A percentile compares a stretch with the other conserved stretches of the same genome.
Evolutionary conservation across 2,329 filamentous ascomycete genomes (phyloP).

Genomic region (Coniochaeta prunicola): DNA sequence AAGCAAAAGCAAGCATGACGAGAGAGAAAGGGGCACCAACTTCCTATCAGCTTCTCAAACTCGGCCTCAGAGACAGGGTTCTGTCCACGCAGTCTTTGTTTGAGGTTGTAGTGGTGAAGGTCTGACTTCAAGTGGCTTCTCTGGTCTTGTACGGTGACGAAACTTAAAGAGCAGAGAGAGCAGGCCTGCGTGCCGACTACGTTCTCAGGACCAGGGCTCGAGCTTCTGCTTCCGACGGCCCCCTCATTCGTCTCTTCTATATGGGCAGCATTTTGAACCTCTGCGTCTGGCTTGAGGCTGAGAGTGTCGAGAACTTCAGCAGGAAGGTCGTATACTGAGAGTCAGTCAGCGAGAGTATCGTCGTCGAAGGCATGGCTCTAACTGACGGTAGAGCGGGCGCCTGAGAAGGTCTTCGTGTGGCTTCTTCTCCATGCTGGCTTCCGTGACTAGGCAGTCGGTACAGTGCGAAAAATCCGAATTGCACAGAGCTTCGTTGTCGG

Average conservation of each 20-base stretch:
- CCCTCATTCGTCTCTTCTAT: conserved; percentile 9
- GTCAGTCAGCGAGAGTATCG: neutral
- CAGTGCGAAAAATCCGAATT: neutral
- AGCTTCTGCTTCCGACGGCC: conserved; percentile 10
- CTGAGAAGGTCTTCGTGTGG: conserved; percentile 35
- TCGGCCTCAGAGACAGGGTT: conserved; percentile 69
- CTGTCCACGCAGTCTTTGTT: conserved; percentile 74
- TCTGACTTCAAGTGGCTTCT: conserved; percentile 83
- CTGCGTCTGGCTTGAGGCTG: conserved; percentile 43
- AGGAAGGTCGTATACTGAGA: conserved; percentile 73
- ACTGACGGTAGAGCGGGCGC: conserved; percentile 43
- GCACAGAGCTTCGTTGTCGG: neutral
- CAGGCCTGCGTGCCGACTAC: conserved; percentile 66
- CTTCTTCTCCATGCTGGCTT: conserved; percentile 18
- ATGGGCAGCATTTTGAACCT: conserved; percentile 8
- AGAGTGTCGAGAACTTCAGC: conserved; percentile 64
- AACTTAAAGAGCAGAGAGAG: conserved; percentile 68
- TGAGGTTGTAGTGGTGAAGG: conserved; percentile 88
- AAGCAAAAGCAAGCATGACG: neutral
- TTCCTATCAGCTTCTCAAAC: conserved; percentile 76
- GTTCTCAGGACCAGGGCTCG: conserved; percentile 13
- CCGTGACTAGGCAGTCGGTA: neutral
- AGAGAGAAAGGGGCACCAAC: neutral
- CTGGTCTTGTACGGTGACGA: conserved; percentile 70
- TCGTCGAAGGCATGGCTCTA: neutral